These are phyloP conservation scores for Marasmius fiardii DNA, from an alignment of 1,284 basidiomycete genomes.

Conservation along the genomic window DNA sequence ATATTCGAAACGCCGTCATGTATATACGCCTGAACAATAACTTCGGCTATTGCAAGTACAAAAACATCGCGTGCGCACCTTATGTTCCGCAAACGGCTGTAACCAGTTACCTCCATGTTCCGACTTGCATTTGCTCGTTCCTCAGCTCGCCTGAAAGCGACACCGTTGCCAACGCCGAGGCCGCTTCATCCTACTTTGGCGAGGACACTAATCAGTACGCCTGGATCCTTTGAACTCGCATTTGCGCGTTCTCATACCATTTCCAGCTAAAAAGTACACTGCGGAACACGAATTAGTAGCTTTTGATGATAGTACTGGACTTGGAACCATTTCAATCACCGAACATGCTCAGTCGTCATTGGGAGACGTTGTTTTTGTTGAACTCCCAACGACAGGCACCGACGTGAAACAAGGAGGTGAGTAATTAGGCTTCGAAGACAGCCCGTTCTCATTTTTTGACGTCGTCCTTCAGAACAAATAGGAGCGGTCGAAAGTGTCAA, in stretches of 20 bases:
- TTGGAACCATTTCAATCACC: slow-evolving; percentile 89
- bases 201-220: slow-evolving; percentile 37
- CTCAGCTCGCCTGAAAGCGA: slow-evolving; percentile 1
- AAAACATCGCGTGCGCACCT: no score
- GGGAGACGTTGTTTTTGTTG: slow-evolving; percentile 98
- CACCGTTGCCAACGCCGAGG: neutral
- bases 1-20: no score
- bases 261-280: slow-evolving; percentile 79
- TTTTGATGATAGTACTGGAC: slow-evolving; percentile 76
- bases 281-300: slow-evolving; percentile 88
- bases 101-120: neutral
- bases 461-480: slow-evolving; percentile 68
- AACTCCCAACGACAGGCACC: slow-evolving; percentile 76
- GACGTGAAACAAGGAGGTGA: slow-evolving; percentile 78
- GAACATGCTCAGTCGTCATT: slow-evolving; percentile 91
- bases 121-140: slow-evolving; percentile 5
- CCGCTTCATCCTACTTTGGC: neutral
- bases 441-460: neutral
- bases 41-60: no score
- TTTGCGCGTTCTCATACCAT: slow-evolving; percentile 1
- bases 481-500: slow-evolving; percentile 99
- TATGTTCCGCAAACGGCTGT: neutral
- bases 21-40: no score
- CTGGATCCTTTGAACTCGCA: neutral
- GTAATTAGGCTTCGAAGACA: slow-evolving; percentile 22